Percentiles rank a stretch among this genome's conserved stretches.
phyloP scores from a whole-genome alignment of 805 yeast species.

The Myxozyma monticola region DNA sequence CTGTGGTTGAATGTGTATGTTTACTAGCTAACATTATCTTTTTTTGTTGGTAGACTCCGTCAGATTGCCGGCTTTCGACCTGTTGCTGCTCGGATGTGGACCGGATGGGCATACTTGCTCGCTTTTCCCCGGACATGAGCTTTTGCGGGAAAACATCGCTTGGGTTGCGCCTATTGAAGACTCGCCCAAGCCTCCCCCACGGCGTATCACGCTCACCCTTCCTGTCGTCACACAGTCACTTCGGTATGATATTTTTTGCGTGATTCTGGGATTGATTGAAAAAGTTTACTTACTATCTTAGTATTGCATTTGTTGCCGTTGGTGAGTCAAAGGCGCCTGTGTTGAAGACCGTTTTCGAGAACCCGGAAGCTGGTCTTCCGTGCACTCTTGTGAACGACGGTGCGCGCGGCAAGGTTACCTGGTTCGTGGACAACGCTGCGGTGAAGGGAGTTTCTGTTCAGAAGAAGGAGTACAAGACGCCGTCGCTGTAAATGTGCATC shows the following conservation, averaged over 20 bases:
- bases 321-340: conserved; percentile 95
- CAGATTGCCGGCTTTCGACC: conserved; percentile 90
- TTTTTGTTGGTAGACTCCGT: conserved; percentile 63
- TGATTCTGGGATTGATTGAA: neutral
- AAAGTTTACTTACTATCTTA: neutral
- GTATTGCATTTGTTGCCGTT: conserved; percentile 93
- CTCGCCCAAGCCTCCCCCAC: conserved; percentile 85
- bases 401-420: conserved; percentile 93
- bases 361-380: conserved; percentile 96
- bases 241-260: conserved; percentile 10
- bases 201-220: conserved; percentile 84
- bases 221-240: conserved; percentile 90
- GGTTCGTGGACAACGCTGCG: conserved; percentile 86
- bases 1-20: neutral
- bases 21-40: neutral
- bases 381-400: conserved; percentile 90
- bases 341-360: conserved; percentile 86
- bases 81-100: conserved; percentile 91
- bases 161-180: conserved; percentile 94
- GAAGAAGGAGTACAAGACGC: conserved; percentile 30
- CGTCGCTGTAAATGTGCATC: conserved; percentile 21
- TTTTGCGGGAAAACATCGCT: conserved; percentile 82
- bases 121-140: conserved; percentile 89
- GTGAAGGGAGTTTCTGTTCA: conserved; percentile 32
- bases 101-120: conserved; percentile 98